Conservation (phyloP, 2,329 filamentous ascomycete genomes). For the Dactylonectria macrodidyma region DNA sequence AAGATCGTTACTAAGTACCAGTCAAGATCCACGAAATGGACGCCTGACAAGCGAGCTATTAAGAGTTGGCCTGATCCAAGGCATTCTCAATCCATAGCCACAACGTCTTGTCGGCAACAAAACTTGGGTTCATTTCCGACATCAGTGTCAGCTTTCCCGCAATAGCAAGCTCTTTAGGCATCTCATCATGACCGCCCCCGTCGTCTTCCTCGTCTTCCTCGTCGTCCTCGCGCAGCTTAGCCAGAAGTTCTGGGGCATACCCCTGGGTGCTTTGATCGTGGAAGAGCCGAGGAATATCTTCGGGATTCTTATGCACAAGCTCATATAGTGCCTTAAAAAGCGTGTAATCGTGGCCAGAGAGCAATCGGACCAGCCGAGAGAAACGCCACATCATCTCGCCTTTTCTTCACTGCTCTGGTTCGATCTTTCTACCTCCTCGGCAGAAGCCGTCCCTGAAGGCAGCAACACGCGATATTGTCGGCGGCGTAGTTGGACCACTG, state of each 20-base stretch:
- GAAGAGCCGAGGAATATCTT: conserved; percentile 30
- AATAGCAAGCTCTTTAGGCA: conserved; percentile 10
- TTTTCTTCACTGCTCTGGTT: conserved; percentile 8
- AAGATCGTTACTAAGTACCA: no score
- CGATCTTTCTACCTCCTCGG: conserved; percentile 11
- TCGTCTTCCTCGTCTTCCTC: conserved; percentile 13
- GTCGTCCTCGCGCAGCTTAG: conserved; percentile 31
- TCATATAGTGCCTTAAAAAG: conserved; percentile 37
- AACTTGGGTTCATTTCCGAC: conserved; percentile 17
- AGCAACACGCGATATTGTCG: not conserved
- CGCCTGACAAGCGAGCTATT: conserved; percentile 1
- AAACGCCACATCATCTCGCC: conserved; percentile 40
- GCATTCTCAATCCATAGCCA: conserved; percentile 20
- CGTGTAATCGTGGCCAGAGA: conserved; percentile 35
- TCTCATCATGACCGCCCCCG: not conserved
- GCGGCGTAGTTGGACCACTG: conserved; percentile 5
- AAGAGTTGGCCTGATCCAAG: not conserved
- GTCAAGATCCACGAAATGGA: no score
- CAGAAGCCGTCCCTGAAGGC: conserved; percentile 32
- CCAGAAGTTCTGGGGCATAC: conserved; percentile 29
- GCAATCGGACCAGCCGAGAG: conserved; percentile 37
- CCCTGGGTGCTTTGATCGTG: conserved; percentile 22
- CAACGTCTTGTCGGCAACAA: conserved; percentile 15
- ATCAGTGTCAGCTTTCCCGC: conserved; percentile 24
- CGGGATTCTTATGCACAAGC: conserved; percentile 26